These are phyloP conservation scores for Lepiota venenata DNA, from an alignment of 768 basidiomycete species.

Conservation along the genomic window DNA sequence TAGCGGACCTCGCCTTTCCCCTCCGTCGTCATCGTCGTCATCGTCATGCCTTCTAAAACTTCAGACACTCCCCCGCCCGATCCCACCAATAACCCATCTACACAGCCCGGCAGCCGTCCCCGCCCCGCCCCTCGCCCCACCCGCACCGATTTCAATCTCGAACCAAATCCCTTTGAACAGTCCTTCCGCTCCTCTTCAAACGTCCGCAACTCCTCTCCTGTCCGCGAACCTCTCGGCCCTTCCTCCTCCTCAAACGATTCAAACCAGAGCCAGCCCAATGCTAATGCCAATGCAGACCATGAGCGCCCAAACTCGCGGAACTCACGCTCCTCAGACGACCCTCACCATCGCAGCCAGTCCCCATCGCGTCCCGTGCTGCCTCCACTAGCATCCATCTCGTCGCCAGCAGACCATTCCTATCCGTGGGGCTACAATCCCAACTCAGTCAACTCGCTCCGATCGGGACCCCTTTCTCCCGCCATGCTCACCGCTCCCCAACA, in stretches of 20 bases:
- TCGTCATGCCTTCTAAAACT: constrained; percentile 38
- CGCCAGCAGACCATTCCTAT: constrained; percentile 62
- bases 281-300: constrained; percentile 19
- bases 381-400: constrained; percentile 75
- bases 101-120: constrained; percentile 8
- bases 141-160: constrained; percentile 68
- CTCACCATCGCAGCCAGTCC: constrained; percentile 37
- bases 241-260: constrained; percentile 29
- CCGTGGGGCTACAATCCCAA: constrained; percentile 62
- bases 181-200: constrained; percentile 68
- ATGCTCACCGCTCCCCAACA: constrained; percentile 90
- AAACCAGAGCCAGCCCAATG: constrained; percentile 19
- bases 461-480: constrained; percentile 93
- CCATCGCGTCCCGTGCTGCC: constrained; percentile 74
- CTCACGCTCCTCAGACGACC: constrained; percentile 15
- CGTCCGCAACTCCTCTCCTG: constrained; percentile 38
- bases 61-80: constrained; percentile 27
- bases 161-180: constrained; percentile 94
- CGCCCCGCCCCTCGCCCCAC: constrained; percentile 34
- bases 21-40: constrained; percentile 16
- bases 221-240: constrained; percentile 25
- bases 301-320: constrained; percentile 24
- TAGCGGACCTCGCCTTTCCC: constrained; percentile 4
- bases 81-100: constrained; percentile 8
- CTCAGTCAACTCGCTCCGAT: constrained; percentile 75